These are phyloP conservation scores for Hapsidospora chrysogenum DNA, from an alignment of 495 filamentous ascomycete species.

Conservation along the genomic window DNA sequence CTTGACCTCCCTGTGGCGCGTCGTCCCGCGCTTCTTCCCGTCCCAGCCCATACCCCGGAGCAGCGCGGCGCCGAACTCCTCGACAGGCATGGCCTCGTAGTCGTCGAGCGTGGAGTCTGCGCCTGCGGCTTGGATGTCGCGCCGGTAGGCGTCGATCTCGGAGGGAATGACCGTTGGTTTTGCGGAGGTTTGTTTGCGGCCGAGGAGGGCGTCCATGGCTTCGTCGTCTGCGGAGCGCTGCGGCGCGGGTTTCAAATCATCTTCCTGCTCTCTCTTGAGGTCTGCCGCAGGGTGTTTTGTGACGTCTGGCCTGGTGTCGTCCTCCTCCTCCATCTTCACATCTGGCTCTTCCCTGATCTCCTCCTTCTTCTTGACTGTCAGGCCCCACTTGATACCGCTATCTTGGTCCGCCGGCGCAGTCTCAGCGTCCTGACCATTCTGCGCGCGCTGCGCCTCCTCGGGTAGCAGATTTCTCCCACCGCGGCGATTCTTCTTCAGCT, in stretches of 20 bases:
- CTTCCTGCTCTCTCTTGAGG: conserved; percentile 12
- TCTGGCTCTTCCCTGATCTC: neutral
- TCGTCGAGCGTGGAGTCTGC: conserved; percentile 63
- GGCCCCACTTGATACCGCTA: conserved; percentile 23
- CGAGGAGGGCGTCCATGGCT: conserved; percentile 66
- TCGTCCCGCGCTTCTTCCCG: conserved; percentile 42
- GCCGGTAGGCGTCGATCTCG: conserved; percentile 54
- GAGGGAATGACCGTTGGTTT: conserved; percentile 11
- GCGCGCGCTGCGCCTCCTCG: conserved; percentile 8
- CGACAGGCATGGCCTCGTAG: conserved; percentile 77
- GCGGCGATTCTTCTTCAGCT: conserved; percentile 16
- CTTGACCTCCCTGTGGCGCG: conserved; percentile 25
- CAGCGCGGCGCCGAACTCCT: conserved; percentile 81
- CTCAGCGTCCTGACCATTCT: conserved; percentile 6
- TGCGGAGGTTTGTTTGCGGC: conserved; percentile 21
- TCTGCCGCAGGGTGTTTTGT: too few relatives aligned
- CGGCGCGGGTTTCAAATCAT: conserved; percentile 5
- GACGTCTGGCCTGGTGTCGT: too few relatives aligned
- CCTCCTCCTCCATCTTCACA: conserved; percentile 6
- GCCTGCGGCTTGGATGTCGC: conserved; percentile 53
- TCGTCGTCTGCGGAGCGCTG: conserved; percentile 49
- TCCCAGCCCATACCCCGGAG: conserved; percentile 92
- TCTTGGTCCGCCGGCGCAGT: conserved; percentile 21
- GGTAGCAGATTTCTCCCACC: conserved; percentile 15
- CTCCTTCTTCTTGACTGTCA: conserved; percentile 21